These are phyloP conservation scores for Endoconidiophora laricicola DNA, from an alignment of 2,329 filamentous ascomycete genomes.

Conservation along the genomic window DNA sequence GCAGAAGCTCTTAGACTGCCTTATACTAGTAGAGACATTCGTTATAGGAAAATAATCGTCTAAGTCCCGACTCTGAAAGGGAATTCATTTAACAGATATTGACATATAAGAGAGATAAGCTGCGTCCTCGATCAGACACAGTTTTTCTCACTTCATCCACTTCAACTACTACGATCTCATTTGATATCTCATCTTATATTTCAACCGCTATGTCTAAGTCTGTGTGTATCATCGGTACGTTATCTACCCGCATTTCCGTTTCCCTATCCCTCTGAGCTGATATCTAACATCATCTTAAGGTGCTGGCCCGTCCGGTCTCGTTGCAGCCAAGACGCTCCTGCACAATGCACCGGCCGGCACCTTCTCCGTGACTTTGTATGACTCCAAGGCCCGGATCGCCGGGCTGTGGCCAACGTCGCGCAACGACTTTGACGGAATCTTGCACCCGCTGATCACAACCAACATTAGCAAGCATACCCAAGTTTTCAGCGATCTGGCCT, in stretches of 20 bases:
- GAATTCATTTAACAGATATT: too few relatives aligned
- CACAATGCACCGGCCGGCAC: constrained; percentile 34
- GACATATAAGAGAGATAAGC: too few relatives aligned
- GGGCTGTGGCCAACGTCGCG: constrained; percentile 56
- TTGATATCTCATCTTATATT: background rate
- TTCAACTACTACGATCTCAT: background rate
- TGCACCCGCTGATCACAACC: constrained; percentile 51
- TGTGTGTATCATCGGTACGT: constrained; percentile 26
- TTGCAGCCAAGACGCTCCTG: constrained; percentile 57
- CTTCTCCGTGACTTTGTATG: constrained; percentile 56
- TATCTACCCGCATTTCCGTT: background rate
- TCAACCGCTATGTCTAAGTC: constrained; percentile 21
- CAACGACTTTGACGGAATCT: constrained; percentile 30
- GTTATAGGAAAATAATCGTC: too few relatives aligned
- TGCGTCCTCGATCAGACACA: too few relatives aligned
- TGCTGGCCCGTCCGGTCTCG: constrained; percentile 51
- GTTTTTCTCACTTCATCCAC: too few relatives aligned
- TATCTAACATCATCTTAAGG: constrained; percentile 26
- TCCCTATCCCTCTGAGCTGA: background rate
- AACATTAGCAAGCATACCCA: constrained; percentile 70
- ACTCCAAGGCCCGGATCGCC: constrained; percentile 47
- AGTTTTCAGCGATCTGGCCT: constrained; percentile 54
- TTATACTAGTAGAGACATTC: too few relatives aligned
- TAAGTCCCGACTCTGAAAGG: too few relatives aligned
- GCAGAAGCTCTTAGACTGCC: too few relatives aligned